These are phyloP conservation scores for Dissophora ornata DNA, from an alignment of 192 early-diverging fungal species.

Conservation along the genomic window DNA sequence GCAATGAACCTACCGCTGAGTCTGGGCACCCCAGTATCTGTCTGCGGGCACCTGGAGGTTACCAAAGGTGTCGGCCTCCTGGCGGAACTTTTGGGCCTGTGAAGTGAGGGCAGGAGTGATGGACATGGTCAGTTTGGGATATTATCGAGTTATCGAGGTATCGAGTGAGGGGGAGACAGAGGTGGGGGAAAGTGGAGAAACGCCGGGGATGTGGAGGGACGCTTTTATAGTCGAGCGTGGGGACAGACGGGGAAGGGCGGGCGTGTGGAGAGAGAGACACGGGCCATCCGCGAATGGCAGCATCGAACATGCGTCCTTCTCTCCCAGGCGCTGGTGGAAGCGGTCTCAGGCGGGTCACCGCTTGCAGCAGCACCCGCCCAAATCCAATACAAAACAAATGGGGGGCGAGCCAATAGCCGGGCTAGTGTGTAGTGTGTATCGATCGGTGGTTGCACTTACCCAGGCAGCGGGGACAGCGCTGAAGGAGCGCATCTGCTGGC, in stretches of 20 bases:
- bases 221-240: neutral
- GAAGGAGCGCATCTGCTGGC: constrained; percentile 53
- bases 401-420: too few relatives aligned
- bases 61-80: constrained; percentile 93
- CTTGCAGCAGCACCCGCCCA: too few relatives aligned
- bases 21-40: constrained; percentile 98
- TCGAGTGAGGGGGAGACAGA: neutral
- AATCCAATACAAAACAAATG: too few relatives aligned
- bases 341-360: too few relatives aligned
- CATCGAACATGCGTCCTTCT: too few relatives aligned
- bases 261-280: neutral
- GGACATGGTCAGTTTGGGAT: constrained; percentile 26
- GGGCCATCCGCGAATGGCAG: too few relatives aligned
- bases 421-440: too few relatives aligned
- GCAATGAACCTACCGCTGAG: constrained; percentile 76
- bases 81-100: constrained; percentile 72
- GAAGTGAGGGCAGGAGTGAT: constrained; percentile 32
- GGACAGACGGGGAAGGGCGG: neutral
- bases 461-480: constrained; percentile 50
- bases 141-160: neutral
- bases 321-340: too few relatives aligned
- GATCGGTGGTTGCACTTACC: too few relatives aligned
- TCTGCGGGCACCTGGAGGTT: constrained; percentile 94
- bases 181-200: neutral
- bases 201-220: too few relatives aligned